Conservation (phyloP, 805 yeast genomes). For the Candida jianshihensis region DNA sequence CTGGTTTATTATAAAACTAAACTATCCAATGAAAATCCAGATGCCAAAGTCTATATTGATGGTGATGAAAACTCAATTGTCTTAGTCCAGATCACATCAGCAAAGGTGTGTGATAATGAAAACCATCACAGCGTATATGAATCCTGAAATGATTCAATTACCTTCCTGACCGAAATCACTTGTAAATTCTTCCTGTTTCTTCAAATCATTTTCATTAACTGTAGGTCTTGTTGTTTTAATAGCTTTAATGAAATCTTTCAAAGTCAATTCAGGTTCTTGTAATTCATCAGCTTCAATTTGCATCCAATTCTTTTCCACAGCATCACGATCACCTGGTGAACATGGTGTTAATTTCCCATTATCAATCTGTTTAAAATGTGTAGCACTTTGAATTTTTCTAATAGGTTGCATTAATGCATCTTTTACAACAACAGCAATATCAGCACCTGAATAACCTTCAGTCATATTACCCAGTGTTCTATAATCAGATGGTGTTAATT, state of each 20-base stretch:
- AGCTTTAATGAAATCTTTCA: constrained; percentile 91
- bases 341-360: constrained; percentile 72
- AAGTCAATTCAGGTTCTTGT: constrained; percentile 80
- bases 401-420: constrained; percentile 98
- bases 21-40: constrained; percentile 57
- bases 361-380: constrained; percentile 73
- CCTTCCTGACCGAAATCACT: constrained; percentile 98
- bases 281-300: constrained; percentile 84
- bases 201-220: constrained; percentile 78
- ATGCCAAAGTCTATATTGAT: constrained; percentile 61
- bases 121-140: constrained; percentile 40
- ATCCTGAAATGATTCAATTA: constrained; percentile 35
- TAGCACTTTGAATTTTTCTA: constrained; percentile 89
- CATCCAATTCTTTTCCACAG: constrained; percentile 89
- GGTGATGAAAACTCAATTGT: constrained; percentile 61
- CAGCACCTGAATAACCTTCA: constrained; percentile 96
- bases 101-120: constrained; percentile 74
- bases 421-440: constrained; percentile 90
- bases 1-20: constrained; percentile 54
- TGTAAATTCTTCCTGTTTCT: constrained; percentile 81
- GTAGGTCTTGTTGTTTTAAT: constrained; percentile 91
- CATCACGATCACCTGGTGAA: constrained; percentile 91
- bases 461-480: constrained; percentile 84
- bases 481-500: constrained; percentile 64
- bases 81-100: constrained; percentile 55